Percentiles rank a stretch among this genome's conserved stretches.
phyloP scores from a whole-genome alignment of 1,284 basidiomycete genomes.

The Melanopsichium pennsylvanicum region DNA sequence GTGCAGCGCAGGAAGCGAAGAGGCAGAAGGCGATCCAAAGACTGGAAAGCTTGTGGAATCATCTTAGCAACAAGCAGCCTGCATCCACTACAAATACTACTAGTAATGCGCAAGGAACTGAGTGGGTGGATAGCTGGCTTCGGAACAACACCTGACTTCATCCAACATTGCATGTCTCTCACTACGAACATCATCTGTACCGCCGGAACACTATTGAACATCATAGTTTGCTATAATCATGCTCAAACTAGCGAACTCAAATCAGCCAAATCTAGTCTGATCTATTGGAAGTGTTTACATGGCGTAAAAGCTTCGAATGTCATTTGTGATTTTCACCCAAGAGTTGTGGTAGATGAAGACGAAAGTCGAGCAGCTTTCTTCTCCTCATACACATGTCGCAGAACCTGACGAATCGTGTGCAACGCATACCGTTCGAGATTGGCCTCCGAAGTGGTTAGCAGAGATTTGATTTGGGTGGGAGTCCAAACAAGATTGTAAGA shows the following conservation, averaged over 20 bases:
- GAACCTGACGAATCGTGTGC: conserved; percentile 29
- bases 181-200: too few species aligned
- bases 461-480: conserved; percentile 52
- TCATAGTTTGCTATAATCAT: too few species aligned
- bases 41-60: conserved; percentile 38
- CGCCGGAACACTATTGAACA: not conserved
- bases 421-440: conserved; percentile 51
- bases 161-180: too few species aligned
- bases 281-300: too few species aligned
- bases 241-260: too few species aligned
- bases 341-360: not conserved
- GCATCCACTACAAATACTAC: too few species aligned
- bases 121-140: conserved; percentile 40
- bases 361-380: conserved; percentile 38
- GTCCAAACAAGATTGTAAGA: conserved; percentile 64
- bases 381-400: conserved; percentile 32
- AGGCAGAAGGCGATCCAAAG: conserved; percentile 26
- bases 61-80: conserved; percentile 18
- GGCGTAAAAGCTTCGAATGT: too few species aligned
- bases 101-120: not conserved
- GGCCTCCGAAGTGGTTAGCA: conserved; percentile 44
- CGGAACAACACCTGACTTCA: conserved; percentile 14
- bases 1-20: conserved; percentile 12
- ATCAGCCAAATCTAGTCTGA: not conserved
- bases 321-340: too few species aligned